Conservation (phyloP, 192 early-diverging fungal species). For the Chytriomyces sp. region DNA sequence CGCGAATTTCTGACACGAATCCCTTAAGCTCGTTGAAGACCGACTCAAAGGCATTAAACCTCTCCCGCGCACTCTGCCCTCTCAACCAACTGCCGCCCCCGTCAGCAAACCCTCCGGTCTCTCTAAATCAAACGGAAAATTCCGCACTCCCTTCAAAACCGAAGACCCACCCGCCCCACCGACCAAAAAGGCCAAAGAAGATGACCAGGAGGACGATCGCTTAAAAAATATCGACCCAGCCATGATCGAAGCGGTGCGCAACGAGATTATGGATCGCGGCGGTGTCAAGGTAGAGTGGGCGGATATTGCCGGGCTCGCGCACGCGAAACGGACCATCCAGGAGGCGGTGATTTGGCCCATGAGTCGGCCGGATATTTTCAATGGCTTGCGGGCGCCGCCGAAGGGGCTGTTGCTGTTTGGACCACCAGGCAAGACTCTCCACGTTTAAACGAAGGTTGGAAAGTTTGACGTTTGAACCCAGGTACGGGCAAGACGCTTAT, state of each 20-base stretch:
- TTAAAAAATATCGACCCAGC: conserved; percentile 83
- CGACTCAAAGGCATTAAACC: conserved; percentile 9
- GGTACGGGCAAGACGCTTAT: conserved; percentile 79
- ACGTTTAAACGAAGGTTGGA: not conserved
- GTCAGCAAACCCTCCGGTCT: conserved; percentile 3
- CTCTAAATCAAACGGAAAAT: conserved; percentile 8
- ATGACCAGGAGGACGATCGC: conserved; percentile 62
- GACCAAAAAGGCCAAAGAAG: not conserved
- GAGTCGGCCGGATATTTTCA: conserved; percentile 79
- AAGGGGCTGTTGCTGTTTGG: conserved; percentile 87
- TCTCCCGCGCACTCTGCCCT: not conserved
- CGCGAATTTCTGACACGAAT: not conserved
- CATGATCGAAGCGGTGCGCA: conserved; percentile 87
- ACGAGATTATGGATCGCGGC: conserved; percentile 81
- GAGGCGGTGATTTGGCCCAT: conserved; percentile 86
- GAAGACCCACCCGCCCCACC: conserved; percentile 3
- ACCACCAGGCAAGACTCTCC: conserved; percentile 68
- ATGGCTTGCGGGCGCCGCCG: conserved; percentile 76
- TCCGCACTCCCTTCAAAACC: conserved; percentile 17
- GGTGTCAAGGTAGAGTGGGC: conserved; percentile 70
- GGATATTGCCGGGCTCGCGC: conserved; percentile 81
- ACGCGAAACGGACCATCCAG: conserved; percentile 77
- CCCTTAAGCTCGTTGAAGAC: conserved; percentile 1
- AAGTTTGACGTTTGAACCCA: not conserved
- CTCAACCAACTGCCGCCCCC: not conserved